phyloP scores from a whole-genome alignment of 768 basidiomycete genomes.

The Tylopilus balloui region DNA sequence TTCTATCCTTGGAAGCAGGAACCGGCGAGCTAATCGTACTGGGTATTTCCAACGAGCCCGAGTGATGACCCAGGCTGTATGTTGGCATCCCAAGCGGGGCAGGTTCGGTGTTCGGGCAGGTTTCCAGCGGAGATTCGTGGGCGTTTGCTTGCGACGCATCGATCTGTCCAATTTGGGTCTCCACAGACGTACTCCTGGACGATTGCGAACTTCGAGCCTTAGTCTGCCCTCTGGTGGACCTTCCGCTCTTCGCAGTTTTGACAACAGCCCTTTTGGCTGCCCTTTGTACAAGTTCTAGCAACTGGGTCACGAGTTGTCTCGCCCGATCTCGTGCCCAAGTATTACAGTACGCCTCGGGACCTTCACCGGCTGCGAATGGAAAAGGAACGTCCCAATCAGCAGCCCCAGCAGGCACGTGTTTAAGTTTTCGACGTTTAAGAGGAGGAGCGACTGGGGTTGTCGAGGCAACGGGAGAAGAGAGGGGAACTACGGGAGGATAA shows the following conservation, averaged over 20 bases:
- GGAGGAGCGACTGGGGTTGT: slow-evolving; percentile 19
- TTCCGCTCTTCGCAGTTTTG: slow-evolving; percentile 31
- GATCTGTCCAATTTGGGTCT: slow-evolving; percentile 3
- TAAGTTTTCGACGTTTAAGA: slow-evolving; percentile 59
- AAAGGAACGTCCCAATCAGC: slow-evolving; percentile 81
- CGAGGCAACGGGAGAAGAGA: background rate
- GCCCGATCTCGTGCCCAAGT: slow-evolving; percentile 65
- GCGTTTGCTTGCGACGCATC: background rate
- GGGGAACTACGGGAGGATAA: background rate
- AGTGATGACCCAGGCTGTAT: slow-evolving; percentile 34
- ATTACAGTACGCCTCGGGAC: slow-evolving; percentile 56
- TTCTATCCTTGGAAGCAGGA: slow-evolving; percentile 7
- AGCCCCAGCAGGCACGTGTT: slow-evolving; percentile 72
- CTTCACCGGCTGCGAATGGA: slow-evolving; percentile 68
- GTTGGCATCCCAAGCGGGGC: background rate
- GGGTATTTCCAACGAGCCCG: slow-evolving; percentile 36
- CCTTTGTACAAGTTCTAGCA: slow-evolving; percentile 54
- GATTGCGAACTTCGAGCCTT: slow-evolving; percentile 32
- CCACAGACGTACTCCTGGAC: slow-evolving; percentile 29
- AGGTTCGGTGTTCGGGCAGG: background rate
- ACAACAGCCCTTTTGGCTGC: slow-evolving; percentile 61
- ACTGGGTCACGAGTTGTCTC: slow-evolving; percentile 56
- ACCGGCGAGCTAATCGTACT: background rate
- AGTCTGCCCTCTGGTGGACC: slow-evolving; percentile 18
- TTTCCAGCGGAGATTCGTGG: background rate